Evolutionary conservation across 345 rosid species (phyloP).

Genomic region (Populus pruinosa): DNA sequence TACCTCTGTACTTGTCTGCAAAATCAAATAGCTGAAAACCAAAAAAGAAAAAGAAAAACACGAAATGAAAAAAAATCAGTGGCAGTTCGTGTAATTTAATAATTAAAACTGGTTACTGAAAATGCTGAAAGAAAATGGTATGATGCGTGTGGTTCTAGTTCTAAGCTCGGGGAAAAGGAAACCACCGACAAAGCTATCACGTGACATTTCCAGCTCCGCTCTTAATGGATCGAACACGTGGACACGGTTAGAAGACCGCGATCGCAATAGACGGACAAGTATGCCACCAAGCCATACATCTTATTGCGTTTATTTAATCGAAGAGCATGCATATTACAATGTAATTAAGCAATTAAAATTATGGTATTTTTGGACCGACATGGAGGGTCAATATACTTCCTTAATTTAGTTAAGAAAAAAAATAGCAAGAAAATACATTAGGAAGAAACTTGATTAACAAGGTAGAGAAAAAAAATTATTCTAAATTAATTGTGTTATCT

Average conservation of each 20-base stretch:
- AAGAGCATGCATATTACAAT: neutral
- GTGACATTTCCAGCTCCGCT: conserved; percentile 12
- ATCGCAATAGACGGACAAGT: conserved; percentile 42
- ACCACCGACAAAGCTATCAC: conserved; percentile 36
- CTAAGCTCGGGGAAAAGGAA: neutral
- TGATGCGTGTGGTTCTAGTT: neutral
- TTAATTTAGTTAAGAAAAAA: too few relatives aligned
- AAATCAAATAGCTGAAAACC: conserved; percentile 75
- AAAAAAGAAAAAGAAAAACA: neutral
- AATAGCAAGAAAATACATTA: too few relatives aligned
- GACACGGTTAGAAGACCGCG: conserved; percentile 34
- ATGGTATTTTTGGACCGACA: too few relatives aligned
- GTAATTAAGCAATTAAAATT: too few relatives aligned
- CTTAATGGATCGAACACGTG: conserved; percentile 14
- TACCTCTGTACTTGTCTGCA: conserved; percentile 96
- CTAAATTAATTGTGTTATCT: too few relatives aligned
- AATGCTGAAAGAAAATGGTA: neutral
- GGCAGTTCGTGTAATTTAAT: conserved; percentile 16
- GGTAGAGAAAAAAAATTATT: too few relatives aligned
- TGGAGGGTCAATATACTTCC: too few relatives aligned
- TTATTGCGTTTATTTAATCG: conserved; percentile 5
- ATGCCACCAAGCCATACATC: conserved; percentile 10
- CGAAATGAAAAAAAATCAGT: neutral
- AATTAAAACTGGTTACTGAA: neutral
- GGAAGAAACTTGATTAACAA: too few relatives aligned